These are phyloP conservation scores for Magnaporthiopsis rhizophila DNA, from an alignment of 2,329 filamentous ascomycete genomes.

Conservation along the genomic window DNA sequence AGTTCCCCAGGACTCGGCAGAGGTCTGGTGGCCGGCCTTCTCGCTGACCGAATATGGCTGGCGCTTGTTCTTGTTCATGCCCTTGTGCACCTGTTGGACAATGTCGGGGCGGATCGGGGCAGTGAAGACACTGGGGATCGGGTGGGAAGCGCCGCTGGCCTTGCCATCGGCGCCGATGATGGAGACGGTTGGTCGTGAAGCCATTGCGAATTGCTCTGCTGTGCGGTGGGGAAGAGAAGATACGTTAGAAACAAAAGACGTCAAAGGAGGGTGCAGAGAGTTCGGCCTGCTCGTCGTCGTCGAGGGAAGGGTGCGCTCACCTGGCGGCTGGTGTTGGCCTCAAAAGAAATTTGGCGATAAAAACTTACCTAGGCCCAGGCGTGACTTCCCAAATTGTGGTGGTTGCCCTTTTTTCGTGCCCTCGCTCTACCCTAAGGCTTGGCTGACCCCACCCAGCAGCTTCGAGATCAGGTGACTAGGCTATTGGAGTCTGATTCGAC, in stretches of 20 bases:
- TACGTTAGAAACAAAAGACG: not conserved
- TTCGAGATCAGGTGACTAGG: not conserved
- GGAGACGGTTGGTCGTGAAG: slow-evolving; percentile 94
- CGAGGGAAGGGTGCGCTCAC: not conserved
- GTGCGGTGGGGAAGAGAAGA: not conserved
- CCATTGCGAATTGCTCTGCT: slow-evolving; percentile 47
- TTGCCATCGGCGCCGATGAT: slow-evolving; percentile 95
- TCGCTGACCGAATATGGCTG: slow-evolving; percentile 99
- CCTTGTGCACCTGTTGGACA: slow-evolving; percentile 97
- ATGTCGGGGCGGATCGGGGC: slow-evolving; percentile 98
- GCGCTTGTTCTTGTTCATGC: slow-evolving; percentile 99
- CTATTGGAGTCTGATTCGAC: not conserved
- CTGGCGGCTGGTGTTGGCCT: not conserved
- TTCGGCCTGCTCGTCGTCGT: not conserved
- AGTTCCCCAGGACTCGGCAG: slow-evolving; percentile 99
- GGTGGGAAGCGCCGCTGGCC: slow-evolving; percentile 79
- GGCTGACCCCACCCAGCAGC: not conserved
- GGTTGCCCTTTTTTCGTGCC: not conserved
- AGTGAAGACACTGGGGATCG: slow-evolving; percentile 94
- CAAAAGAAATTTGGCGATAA: not conserved
- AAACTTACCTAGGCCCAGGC: not conserved
- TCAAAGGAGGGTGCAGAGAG: not conserved
- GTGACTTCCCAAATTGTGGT: not conserved
- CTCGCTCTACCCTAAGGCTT: not conserved
- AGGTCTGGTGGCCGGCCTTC: slow-evolving; percentile 99